Evolutionary conservation across 108 stramenopile genomes (phyloP), one percentile per base, ranked within the genome.

Genomic region (Mayamaea pseudoterrestris): DNA sequence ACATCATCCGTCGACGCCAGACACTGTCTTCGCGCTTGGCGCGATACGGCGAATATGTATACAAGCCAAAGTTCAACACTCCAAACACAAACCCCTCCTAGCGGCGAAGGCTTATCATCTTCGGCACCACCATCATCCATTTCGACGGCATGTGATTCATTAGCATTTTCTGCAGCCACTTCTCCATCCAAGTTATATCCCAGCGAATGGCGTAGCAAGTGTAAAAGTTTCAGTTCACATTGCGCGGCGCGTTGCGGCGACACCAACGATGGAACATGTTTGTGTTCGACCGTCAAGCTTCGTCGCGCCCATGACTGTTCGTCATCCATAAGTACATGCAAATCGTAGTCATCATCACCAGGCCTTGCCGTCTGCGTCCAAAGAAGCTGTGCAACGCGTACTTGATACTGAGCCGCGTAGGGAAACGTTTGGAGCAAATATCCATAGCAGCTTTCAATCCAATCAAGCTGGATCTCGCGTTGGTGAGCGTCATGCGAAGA

Each of bases 391-490:
- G 62, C 69, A 25, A 80, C 49, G 13, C 63, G 41, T 0, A 65
- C 70, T 20, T 52, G 53, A 47, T 90, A 66, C 0, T 44, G 6
- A 5, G 37, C 47, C 5, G 73, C 67, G 41, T 83, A 83, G 17
- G 88, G 83, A 52, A 85, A 90, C 41, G 77, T 58, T 40, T 73
- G 65, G 16, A 90, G 61, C 12, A 90, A 52, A 4, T 71, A 43
- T 27, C 83, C 75, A 36, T 83, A 74, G 44, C 83, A 84, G 6
- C 65, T 56, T 56, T 83, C 83, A 29, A 90, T 68, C 80, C 80
- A 85, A 44, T 90, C 88, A 58, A 90, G 46, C 52, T 81, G 76
- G 4, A 58, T 12, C 47, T 57, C 67, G 29, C 30, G 35, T 21
- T 42, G 17, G 24, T 58, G 58, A 1, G 41, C 12, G 12, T 45